Percentiles rank a stretch among this genome's conserved stretches.
These are phyloP conservation scores for Yamadazyma laniorum DNA, from an alignment of 805 yeast species.

Conservation along the genomic window DNA sequence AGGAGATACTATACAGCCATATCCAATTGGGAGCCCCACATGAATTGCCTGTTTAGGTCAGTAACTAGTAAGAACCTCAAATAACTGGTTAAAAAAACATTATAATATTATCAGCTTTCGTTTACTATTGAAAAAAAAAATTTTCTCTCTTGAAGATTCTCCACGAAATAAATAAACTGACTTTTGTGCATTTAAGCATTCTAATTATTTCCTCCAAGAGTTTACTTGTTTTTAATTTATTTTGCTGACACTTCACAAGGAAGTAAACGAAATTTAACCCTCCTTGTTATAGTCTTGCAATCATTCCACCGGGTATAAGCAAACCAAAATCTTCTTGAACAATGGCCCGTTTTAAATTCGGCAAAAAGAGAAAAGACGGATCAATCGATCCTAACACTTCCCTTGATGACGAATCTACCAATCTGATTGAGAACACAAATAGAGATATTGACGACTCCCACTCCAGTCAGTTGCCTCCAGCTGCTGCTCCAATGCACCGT, in stretches of 20 bases:
- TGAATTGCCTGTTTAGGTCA: no score
- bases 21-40: no score
- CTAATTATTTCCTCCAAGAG: not conserved
- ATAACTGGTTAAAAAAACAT: no score
- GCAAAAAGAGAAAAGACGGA: constrained; percentile 33
- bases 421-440: constrained; percentile 3
- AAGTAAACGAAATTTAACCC: no score
- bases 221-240: no score
- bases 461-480: constrained; percentile 9
- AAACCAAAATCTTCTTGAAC: no score
- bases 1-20: not conserved
- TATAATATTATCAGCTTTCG: not conserved
- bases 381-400: constrained; percentile 10
- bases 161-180: constrained; percentile 1
- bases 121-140: not conserved
- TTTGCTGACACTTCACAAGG: no score
- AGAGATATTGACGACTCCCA: not conserved
- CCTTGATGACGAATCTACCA: constrained; percentile 13
- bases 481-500: constrained; percentile 4
- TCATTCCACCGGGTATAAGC: no score
- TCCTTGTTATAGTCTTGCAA: no score
- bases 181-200: not conserved
- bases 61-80: no score
- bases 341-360: constrained; percentile 62
- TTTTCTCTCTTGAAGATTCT: not conserved